A percentile compares a stretch with the other conserved stretches of the same genome.
phyloP scores from a whole-genome alignment of 345 rosid genomes.

The Abelmoschus esculentus region DNA sequence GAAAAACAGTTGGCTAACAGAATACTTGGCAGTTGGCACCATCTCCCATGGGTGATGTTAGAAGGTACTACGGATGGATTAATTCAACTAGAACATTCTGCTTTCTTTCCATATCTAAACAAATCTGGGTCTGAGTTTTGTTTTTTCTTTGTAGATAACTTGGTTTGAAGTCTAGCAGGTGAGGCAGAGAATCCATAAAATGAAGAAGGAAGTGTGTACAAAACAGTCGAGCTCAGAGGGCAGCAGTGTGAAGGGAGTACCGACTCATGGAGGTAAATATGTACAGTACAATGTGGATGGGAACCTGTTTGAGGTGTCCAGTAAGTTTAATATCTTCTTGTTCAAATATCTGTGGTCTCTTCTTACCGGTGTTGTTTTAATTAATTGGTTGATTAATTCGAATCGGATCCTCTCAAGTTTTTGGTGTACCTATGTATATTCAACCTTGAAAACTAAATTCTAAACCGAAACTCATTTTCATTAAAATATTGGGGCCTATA shows the following conservation, averaged over 20 bases:
- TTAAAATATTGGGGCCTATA: too few relatives aligned
- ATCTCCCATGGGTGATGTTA: not conserved
- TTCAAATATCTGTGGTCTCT: too few relatives aligned
- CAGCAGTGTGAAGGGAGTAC: conserved; percentile 44
- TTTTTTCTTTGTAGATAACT: not conserved
- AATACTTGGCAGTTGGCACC: conserved; percentile 3
- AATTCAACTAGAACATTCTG: conserved; percentile 4
- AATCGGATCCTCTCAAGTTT: too few relatives aligned
- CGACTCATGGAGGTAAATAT: conserved; percentile 60
- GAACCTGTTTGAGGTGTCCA: conserved; percentile 59
- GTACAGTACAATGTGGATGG: conserved; percentile 67
- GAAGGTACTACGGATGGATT: not conserved
- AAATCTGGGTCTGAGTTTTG: not conserved
- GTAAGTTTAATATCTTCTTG: conserved; percentile 17
- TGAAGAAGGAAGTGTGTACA: conserved; percentile 11
- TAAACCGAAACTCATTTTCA: too few relatives aligned
- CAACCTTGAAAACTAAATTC: too few relatives aligned
- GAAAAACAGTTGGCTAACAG: not conserved
- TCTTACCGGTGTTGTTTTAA: too few relatives aligned
- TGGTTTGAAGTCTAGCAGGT: not conserved
- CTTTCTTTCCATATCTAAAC: conserved; percentile 19
- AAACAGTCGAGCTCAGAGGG: conserved; percentile 43
- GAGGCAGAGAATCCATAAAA: not conserved
- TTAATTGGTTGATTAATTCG: too few relatives aligned
- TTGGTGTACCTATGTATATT: too few relatives aligned